phyloP scores from a whole-genome alignment of 2,329 filamentous ascomycete species.

The Orbilia ellipsospora region DNA sequence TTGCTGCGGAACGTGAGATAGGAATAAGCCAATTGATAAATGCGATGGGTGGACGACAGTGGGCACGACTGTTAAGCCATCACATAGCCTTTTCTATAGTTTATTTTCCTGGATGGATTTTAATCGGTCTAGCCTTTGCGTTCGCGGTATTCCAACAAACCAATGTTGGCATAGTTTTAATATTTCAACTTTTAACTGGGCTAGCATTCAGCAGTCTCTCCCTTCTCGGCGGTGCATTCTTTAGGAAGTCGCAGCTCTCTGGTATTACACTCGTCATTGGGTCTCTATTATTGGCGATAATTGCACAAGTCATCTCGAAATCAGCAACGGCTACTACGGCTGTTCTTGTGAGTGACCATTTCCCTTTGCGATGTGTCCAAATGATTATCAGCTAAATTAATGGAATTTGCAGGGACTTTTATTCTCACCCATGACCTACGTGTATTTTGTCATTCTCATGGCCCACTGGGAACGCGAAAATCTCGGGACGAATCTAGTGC shows the following conservation, averaged over 20 bases:
- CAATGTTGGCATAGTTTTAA: slow-evolving; percentile 73
- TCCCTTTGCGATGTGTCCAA: background rate
- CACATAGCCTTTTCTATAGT: slow-evolving; percentile 83
- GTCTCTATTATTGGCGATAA: slow-evolving; percentile 79
- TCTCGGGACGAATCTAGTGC: slow-evolving; percentile 70
- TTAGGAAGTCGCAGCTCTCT: slow-evolving; percentile 86
- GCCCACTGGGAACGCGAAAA: slow-evolving; percentile 78
- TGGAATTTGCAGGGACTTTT: slow-evolving; percentile 68
- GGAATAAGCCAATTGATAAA: slow-evolving; percentile 91
- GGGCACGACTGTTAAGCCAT: slow-evolving; percentile 79
- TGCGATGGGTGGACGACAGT: slow-evolving; percentile 85
- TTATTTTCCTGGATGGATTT: slow-evolving; percentile 84
- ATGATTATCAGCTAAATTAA: background rate
- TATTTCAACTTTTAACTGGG: slow-evolving; percentile 81
- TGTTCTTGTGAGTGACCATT: slow-evolving; percentile 65
- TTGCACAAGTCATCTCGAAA: slow-evolving; percentile 78
- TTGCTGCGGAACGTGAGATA: slow-evolving; percentile 84
- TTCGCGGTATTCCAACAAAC: slow-evolving; percentile 74
- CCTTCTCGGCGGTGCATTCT: slow-evolving; percentile 82
- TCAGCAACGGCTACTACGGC: slow-evolving; percentile 73
- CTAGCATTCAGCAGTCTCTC: slow-evolving; percentile 82
- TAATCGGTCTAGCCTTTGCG: slow-evolving; percentile 75
- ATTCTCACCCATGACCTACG: slow-evolving; percentile 88
- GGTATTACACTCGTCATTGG: slow-evolving; percentile 81
- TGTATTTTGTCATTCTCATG: slow-evolving; percentile 80